These are phyloP conservation scores for Lantana camara DNA, from an alignment of 257 asterid genomes.

Conservation along the genomic window DNA sequence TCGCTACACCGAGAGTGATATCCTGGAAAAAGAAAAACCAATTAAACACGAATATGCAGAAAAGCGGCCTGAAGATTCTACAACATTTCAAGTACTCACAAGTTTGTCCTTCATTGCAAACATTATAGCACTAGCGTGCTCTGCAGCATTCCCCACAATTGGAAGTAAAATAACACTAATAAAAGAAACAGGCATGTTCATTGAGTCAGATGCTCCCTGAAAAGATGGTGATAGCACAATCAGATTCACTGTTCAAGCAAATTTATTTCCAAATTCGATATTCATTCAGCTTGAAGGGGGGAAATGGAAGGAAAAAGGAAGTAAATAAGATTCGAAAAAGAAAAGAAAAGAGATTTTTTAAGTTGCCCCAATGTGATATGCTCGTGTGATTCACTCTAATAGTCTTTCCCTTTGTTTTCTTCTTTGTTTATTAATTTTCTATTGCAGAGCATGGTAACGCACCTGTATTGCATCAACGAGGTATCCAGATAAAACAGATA, in stretches of 20 bases:
- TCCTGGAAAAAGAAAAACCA: constrained; percentile 34
- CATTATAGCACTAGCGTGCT: constrained; percentile 98
- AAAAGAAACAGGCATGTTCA: constrained; percentile 74
- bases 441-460: not conserved
- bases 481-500: constrained; percentile 90
- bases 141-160: constrained; percentile 95
- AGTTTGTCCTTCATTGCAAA: constrained; percentile 98
- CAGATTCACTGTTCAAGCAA: too few species aligned
- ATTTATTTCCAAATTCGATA: not conserved
- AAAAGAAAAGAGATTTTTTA: not conserved
- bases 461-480: constrained; percentile 97
- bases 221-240: constrained; percentile 15
- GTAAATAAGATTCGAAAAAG: not conserved
- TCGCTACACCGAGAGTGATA: constrained; percentile 85
- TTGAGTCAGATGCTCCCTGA: constrained; percentile 73
- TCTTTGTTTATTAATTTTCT: not conserved
- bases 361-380: not conserved
- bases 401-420: not conserved
- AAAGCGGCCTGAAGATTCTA: not conserved
- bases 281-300: not conserved
- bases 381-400: not conserved
- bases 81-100: constrained; percentile 40
- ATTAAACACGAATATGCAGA: not conserved
- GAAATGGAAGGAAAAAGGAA: not conserved
- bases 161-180: constrained; percentile 65